phyloP scores from a whole-genome alignment of 257 asterid genomes.

The Rauvolfia tetraphylla region DNA sequence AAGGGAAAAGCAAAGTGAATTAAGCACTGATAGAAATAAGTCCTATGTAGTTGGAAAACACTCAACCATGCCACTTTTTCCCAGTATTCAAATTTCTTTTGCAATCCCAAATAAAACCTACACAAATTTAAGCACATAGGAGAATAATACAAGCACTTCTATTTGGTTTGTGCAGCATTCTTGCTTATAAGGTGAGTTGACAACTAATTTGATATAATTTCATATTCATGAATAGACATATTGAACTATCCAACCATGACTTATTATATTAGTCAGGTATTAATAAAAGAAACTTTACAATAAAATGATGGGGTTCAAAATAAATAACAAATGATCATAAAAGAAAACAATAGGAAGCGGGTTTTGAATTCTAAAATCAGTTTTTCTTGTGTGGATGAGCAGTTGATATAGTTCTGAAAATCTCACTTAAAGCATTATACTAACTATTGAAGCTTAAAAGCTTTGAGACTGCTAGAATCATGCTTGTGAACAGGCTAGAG shows the following conservation, averaged over 20 bases:
- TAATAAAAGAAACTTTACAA: not conserved
- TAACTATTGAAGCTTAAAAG: not conserved
- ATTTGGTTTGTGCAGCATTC: not conserved
- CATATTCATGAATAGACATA: not conserved
- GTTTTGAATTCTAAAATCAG: not conserved
- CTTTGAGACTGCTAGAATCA: not conserved
- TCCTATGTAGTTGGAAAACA: not conserved
- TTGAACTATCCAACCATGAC: not conserved
- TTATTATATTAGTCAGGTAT: not conserved
- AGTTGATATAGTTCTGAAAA: slow-evolving; percentile 3
- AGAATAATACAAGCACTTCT: not conserved
- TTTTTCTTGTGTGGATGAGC: slow-evolving; percentile 2
- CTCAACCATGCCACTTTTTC: not conserved
- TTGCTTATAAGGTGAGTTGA: not conserved
- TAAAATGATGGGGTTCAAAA: not conserved
- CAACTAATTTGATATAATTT: not conserved
- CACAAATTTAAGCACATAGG: not conserved
- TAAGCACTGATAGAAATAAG: not conserved
- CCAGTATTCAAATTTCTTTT: not conserved
- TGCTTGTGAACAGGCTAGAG: not conserved
- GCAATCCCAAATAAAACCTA: not conserved
- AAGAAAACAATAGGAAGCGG: not conserved
- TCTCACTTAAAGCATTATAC: not conserved
- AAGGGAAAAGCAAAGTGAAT: not conserved
- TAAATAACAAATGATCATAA: not conserved